These are phyloP conservation scores for Apophysomyces sp. DNA, from an alignment of 371 early-diverging fungal species.

Conservation along the genomic window DNA sequence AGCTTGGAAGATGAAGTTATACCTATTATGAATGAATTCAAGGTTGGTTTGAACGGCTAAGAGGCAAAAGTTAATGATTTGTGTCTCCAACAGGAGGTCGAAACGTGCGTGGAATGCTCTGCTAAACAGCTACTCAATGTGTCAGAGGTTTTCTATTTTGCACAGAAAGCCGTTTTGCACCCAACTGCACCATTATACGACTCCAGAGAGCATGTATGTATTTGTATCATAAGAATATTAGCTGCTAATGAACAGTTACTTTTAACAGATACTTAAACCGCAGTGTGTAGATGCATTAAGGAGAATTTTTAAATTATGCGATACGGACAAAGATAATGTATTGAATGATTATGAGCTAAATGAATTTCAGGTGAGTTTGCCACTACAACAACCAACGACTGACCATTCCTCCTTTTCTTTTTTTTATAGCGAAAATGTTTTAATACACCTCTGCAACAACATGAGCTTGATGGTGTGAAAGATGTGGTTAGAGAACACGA, in stretches of 20 bases:
- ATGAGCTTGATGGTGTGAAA: conserved; percentile 95
- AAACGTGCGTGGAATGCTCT: conserved; percentile 96
- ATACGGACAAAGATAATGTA: conserved; percentile 88
- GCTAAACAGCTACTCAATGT: conserved; percentile 93
- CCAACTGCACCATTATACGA: conserved; percentile 96
- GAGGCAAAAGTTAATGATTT: background rate
- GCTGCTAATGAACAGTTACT: background rate
- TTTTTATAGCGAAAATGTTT: conserved; percentile 83
- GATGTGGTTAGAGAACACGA: conserved; percentile 88
- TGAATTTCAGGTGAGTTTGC: conserved; percentile 81
- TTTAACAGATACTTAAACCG: conserved; percentile 69
- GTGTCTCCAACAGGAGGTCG: conserved; percentile 77
- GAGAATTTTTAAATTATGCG: conserved; percentile 93
- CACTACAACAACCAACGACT: too few relatives aligned
- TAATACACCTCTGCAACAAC: conserved; percentile 87
- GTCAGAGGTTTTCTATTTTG: conserved; percentile 98
- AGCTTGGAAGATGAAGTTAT: conserved; percentile 89
- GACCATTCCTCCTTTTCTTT: too few relatives aligned
- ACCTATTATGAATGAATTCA: conserved; percentile 97
- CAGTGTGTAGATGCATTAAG: conserved; percentile 88
- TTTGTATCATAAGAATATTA: background rate
- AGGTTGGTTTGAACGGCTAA: conserved; percentile 42
- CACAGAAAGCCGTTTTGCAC: conserved; percentile 96
- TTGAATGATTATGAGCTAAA: conserved; percentile 93
- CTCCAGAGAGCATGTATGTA: conserved; percentile 81